Evolutionary conservation across 164 flowering plant species (phyloP).

Genomic region (Liquidambar formosana): DNA sequence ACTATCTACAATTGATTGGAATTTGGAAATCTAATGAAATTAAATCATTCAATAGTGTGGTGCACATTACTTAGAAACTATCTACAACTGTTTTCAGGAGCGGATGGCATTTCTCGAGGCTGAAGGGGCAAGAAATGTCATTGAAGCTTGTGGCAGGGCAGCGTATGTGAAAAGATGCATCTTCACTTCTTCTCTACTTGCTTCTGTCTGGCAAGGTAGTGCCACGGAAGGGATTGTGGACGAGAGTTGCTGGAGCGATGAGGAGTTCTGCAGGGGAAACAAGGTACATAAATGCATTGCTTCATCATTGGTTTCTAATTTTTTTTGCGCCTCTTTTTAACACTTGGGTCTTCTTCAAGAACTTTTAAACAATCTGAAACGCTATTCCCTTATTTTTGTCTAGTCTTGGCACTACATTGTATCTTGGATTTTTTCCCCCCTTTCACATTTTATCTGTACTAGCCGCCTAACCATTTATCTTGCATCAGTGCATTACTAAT

Average conservation of each 20-base stretch:
- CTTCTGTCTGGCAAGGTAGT: conserved; percentile 31
- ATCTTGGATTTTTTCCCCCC: too few species aligned
- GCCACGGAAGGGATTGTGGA: conserved; percentile 11
- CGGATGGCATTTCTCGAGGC: conserved; percentile 41
- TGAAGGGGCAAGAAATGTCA: conserved; percentile 37
- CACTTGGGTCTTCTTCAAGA: too few species aligned
- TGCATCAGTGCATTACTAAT: too few species aligned
- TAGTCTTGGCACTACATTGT: too few species aligned
- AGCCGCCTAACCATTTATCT: too few species aligned
- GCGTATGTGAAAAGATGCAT: conserved; percentile 40
- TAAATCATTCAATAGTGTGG: neutral
- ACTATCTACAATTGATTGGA: neutral
- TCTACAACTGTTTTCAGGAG: conserved; percentile 26
- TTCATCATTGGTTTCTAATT: too few species aligned
- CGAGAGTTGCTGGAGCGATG: conserved; percentile 40
- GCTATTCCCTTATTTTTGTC: too few species aligned
- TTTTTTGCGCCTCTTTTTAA: too few species aligned
- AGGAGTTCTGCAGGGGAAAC: conserved; percentile 41
- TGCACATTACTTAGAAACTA: too few species aligned
- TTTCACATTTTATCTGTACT: too few species aligned
- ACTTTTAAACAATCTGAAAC: too few species aligned
- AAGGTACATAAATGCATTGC: conserved; percentile 37
- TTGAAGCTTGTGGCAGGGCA: conserved; percentile 43
- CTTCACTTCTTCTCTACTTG: conserved; percentile 46
- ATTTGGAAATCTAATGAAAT: neutral